Evolutionary conservation across 2,329 filamentous ascomycete genomes (phyloP).

Genomic region (Ascochyta lentis): DNA sequence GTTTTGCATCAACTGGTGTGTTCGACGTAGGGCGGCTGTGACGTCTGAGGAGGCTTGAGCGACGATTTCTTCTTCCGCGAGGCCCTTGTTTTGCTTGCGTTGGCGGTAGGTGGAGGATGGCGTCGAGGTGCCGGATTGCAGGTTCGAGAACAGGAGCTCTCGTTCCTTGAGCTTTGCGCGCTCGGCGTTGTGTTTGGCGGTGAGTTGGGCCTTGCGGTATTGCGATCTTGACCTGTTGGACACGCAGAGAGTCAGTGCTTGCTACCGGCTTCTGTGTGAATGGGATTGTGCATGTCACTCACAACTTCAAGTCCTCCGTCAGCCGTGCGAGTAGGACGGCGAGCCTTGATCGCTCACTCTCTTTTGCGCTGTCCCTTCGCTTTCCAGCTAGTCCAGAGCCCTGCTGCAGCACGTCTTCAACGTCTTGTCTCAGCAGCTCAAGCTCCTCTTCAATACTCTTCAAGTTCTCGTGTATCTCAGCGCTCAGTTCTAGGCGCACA

Average conservation of each 20-base stretch:
- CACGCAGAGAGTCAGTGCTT: constrained; percentile 4
- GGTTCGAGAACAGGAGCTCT: constrained; percentile 73
- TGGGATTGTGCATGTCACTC: constrained; percentile 44
- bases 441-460: constrained; percentile 83
- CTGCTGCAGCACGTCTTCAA: constrained; percentile 68
- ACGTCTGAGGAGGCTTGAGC: constrained; percentile 82
- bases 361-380: constrained; percentile 60
- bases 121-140: constrained; percentile 55
- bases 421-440: constrained; percentile 79
- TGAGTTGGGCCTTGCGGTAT: constrained; percentile 83
- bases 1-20: constrained; percentile 83
- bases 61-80: constrained; percentile 74
- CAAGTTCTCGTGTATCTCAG: constrained; percentile 80
- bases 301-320: constrained; percentile 75
- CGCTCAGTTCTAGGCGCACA: constrained; percentile 73
- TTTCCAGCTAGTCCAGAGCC: constrained; percentile 38
- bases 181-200: constrained; percentile 77
- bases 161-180: constrained; percentile 77
- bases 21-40: constrained; percentile 80
- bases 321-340: constrained; percentile 71
- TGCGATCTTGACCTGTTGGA: constrained; percentile 63
- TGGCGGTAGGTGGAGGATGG: constrained; percentile 47
- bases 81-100: constrained; percentile 53
- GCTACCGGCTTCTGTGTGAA: not conserved
- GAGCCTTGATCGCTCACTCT: constrained; percentile 70